phyloP scores from a whole-genome alignment of 139 green algal genomes.

The Zygnema circumcarinatum region DNA sequence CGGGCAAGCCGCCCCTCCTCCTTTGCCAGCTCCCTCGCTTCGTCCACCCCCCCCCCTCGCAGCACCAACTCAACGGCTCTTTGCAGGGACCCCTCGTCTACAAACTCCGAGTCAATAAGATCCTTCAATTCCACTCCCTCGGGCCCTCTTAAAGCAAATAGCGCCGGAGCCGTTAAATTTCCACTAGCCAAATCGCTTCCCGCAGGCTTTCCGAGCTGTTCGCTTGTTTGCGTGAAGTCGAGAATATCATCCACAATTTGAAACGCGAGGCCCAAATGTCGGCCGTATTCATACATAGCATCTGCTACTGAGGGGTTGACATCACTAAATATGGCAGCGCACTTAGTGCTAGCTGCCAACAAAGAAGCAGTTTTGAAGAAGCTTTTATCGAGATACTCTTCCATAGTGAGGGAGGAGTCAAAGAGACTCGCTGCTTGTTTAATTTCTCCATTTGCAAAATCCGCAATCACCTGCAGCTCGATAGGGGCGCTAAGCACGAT shows the following conservation, averaged over 20 bases:
- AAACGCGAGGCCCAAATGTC: conserved; percentile 96
- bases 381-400: conserved; percentile 94
- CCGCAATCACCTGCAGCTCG: conserved; percentile 92
- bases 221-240: conserved; percentile 94
- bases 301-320: conserved; percentile 74
- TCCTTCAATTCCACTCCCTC: conserved; percentile 66
- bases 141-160: conserved; percentile 85
- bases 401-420: conserved; percentile 82
- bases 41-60: conserved; percentile 58
- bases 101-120: conserved; percentile 80
- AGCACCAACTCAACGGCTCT: conserved; percentile 75
- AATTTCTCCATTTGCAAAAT: conserved; percentile 99
- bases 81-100: conserved; percentile 72
- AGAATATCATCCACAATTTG: conserved; percentile 97
- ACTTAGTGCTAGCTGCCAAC: conserved; percentile 93
- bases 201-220: conserved; percentile 95
- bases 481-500: not conserved
- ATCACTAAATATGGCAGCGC: conserved; percentile 87
- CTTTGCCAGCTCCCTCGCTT: conserved; percentile 74
- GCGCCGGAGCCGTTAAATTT: conserved; percentile 93
- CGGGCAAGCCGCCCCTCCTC: conserved; percentile 78
- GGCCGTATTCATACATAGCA: conserved; percentile 95
- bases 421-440: conserved; percentile 87
- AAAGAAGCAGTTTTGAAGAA: conserved; percentile 98
- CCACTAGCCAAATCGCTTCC: conserved; percentile 94